Evolutionary conservation across 768 basidiomycete genomes (phyloP).

Genomic region (Saitozyma sp.): DNA sequence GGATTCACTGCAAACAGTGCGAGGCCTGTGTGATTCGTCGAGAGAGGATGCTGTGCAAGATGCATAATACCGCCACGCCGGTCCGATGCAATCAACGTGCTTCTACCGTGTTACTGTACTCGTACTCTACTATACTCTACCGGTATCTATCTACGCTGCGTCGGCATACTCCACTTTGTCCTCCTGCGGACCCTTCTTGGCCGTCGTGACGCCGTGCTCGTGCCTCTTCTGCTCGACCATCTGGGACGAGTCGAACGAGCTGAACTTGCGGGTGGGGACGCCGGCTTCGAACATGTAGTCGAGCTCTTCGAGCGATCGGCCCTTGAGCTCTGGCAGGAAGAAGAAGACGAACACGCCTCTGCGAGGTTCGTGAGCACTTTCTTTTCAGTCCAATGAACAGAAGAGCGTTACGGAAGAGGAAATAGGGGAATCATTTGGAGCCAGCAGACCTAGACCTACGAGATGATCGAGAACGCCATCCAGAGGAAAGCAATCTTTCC

Average conservation of each 20-base stretch:
- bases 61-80: neutral
- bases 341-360: constrained; percentile 16
- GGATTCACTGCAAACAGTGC: too few relatives aligned
- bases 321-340: constrained; percentile 35
- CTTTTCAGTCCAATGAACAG: too few relatives aligned
- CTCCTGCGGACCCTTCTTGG: neutral
- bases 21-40: too few relatives aligned
- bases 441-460: neutral
- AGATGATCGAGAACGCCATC: constrained; percentile 3
- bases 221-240: constrained; percentile 3
- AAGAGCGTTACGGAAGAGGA: too few relatives aligned
- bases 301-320: constrained; percentile 30
- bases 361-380: too few relatives aligned
- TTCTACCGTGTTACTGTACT: too few relatives aligned
- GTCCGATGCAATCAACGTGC: too few relatives aligned
- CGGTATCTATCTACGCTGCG: neutral
- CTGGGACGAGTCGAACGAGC: constrained; percentile 1
- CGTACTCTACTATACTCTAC: too few relatives aligned
- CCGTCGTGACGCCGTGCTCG: neutral
- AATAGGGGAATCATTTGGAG: too few relatives aligned
- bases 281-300: constrained; percentile 28
- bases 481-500: constrained; percentile 24
- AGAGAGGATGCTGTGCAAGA: too few relatives aligned
- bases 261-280: constrained; percentile 5
- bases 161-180: neutral